Conservation (phyloP, 2,329 filamentous ascomycete species). For the Trichophyton benhamiae region DNA sequence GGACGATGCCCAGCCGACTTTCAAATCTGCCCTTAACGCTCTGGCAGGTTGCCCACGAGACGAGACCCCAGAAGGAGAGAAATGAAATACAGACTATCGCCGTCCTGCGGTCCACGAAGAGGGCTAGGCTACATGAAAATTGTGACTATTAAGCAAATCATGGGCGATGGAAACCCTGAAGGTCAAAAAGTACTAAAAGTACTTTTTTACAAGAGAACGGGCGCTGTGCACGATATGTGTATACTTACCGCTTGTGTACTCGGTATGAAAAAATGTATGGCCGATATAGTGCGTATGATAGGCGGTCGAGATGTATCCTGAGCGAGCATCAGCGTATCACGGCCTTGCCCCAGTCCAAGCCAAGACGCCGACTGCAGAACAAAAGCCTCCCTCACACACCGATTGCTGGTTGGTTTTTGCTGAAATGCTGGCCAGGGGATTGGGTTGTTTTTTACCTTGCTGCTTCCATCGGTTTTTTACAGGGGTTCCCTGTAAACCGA, state of each 20-base stretch:
- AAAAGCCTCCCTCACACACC: not conserved
- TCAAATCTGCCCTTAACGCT: not conserved
- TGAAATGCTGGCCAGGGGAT: not conserved
- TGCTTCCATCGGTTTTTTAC: not conserved
- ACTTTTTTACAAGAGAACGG: not conserved
- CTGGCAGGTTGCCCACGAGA: not conserved
- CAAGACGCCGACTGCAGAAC: slow-evolving; percentile 1
- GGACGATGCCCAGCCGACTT: not conserved
- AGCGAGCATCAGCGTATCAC: not conserved
- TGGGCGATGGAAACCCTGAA: not conserved
- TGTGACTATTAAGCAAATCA: slow-evolving; percentile 1
- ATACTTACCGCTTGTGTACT: slow-evolving; percentile 1
- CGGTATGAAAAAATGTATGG: not conserved
- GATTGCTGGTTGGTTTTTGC: not conserved
- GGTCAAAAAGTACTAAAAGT: not conserved
- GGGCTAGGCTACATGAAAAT: not conserved
- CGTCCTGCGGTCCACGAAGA: not conserved
- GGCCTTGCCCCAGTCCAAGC: not conserved
- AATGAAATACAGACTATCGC: not conserved
- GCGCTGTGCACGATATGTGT: not conserved
- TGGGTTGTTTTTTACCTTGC: not conserved
- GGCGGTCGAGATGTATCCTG: not conserved
- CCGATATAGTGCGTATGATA: not conserved
- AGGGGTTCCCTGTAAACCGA: not conserved
- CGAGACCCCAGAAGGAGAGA: not conserved